These are phyloP conservation scores for Sanghuangporus sanghuang DNA, from an alignment of 1,284 basidiomycete species.

Conservation along the genomic window DNA sequence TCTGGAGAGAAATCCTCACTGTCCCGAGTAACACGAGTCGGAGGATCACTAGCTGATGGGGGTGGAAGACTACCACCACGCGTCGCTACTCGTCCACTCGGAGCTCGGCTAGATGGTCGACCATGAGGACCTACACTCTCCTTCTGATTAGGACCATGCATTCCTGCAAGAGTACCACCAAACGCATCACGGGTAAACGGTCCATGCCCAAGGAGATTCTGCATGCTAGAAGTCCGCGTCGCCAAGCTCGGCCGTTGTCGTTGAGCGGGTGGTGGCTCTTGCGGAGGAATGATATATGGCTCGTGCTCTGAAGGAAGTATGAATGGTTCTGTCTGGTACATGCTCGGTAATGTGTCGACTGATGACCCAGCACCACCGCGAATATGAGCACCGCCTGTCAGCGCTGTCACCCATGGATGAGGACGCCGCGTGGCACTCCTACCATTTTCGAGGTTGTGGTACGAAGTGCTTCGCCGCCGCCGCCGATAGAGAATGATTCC, in stretches of 20 bases:
- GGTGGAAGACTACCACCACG: not conserved
- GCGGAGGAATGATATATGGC: not conserved
- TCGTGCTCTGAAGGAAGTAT: conserved; percentile 5
- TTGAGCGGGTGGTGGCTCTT: not conserved
- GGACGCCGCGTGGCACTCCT: not conserved
- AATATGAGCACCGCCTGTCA: conserved; percentile 1
- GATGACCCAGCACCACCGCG: conserved; percentile 5
- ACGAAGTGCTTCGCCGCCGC: not conserved
- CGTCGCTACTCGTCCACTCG: conserved; percentile 1
- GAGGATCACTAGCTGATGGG: not conserved
- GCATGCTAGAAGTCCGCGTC: conserved; percentile 8
- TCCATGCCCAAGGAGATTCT: not conserved
- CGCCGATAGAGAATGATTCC: conserved; percentile 11
- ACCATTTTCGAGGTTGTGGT: conserved; percentile 8
- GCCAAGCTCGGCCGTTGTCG: not conserved
- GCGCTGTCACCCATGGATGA: conserved; percentile 1
- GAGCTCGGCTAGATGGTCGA: not conserved
- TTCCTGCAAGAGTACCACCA: not conserved
- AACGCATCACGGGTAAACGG: conserved; percentile 2
- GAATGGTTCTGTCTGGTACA: conserved; percentile 19
- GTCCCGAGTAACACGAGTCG: conserved; percentile 5
- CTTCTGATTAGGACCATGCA: conserved; percentile 9
- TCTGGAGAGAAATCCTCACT: conserved; percentile 11
- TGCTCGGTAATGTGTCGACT: conserved; percentile 11
- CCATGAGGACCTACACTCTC: conserved; percentile 7